Conservation (phyloP, 768 basidiomycete species). For the Suillus decipiens region DNA sequence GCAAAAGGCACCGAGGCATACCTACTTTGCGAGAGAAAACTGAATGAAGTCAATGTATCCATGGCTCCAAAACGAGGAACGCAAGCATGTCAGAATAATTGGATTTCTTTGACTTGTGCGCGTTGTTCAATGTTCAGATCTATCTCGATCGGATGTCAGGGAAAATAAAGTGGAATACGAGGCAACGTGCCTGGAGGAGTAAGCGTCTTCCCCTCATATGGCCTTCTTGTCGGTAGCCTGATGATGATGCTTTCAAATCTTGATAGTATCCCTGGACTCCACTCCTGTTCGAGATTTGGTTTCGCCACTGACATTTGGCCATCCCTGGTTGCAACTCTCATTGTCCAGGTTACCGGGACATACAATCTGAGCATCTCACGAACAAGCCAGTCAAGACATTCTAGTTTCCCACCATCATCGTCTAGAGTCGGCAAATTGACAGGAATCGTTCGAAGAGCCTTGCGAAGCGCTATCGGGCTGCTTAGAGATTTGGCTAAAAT, state of each 20-base stretch:
- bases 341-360: constrained; percentile 58
- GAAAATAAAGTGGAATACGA: constrained; percentile 22
- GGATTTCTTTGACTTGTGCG: constrained; percentile 38
- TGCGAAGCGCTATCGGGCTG: constrained; percentile 49
- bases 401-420: constrained; percentile 40
- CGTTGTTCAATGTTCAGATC: constrained; percentile 56
- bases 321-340: constrained; percentile 50
- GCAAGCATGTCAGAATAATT: constrained; percentile 53
- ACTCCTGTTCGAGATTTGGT: constrained; percentile 34
- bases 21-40: constrained; percentile 63
- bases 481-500: constrained; percentile 49
- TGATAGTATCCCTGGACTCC: constrained; percentile 37
- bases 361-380: constrained; percentile 58
- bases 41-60: constrained; percentile 65
- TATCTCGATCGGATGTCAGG: constrained; percentile 29
- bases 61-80: constrained; percentile 57
- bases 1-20: constrained; percentile 18
- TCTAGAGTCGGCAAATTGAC: constrained; percentile 20
- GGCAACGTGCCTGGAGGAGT: constrained; percentile 51
- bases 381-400: constrained; percentile 63
- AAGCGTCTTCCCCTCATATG: constrained; percentile 71
- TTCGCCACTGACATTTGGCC: constrained; percentile 53
- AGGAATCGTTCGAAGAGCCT: constrained; percentile 39
- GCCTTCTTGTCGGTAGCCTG: constrained; percentile 54
- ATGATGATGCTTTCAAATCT: constrained; percentile 51